A percentile compares a stretch with the other conserved stretches of the same genome.
phyloP scores from a whole-genome alignment of 75 land plant species.

The Sequoia sempervirens region DNA sequence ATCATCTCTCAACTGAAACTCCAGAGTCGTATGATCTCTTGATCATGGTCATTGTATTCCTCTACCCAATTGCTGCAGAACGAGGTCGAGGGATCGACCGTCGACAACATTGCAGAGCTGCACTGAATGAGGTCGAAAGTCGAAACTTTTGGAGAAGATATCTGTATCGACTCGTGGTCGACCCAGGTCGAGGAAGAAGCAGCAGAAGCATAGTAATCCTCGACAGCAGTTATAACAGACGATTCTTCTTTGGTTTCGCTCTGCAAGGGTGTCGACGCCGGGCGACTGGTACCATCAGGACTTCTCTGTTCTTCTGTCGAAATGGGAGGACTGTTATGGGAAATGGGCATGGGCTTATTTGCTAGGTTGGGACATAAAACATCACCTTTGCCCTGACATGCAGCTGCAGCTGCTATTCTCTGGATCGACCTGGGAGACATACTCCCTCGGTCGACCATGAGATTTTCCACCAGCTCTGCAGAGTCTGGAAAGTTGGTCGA shows the following conservation, averaged over 20 bases:
- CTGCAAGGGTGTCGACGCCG: neutral
- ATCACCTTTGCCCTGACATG: neutral
- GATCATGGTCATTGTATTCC: slow-evolving; percentile 5
- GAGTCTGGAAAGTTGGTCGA: slow-evolving; percentile 54
- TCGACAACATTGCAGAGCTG: neutral
- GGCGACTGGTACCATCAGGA: neutral
- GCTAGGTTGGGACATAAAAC: neutral
- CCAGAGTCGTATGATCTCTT: slow-evolving; percentile 2
- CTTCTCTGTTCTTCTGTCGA: neutral
- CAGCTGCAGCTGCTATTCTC: slow-evolving; percentile 31
- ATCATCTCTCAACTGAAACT: neutral
- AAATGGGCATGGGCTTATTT: neutral
- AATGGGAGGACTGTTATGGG: neutral
- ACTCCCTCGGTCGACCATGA: neutral
- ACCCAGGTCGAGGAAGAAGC: slow-evolving; percentile 1
- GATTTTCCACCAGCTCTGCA: neutral
- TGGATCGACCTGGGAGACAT: slow-evolving; percentile 34
- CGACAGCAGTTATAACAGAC: neutral
- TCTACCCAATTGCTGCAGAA: slow-evolving; percentile 5
- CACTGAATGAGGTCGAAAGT: neutral
- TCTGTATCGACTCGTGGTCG: neutral
- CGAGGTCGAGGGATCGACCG: neutral
- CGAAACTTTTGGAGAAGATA: neutral
- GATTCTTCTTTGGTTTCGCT: neutral
- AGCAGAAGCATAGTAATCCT: neutral